Conservation (phyloP, 225 moss, liverwort and hornwort species). For the Lunularia cruciata region DNA sequence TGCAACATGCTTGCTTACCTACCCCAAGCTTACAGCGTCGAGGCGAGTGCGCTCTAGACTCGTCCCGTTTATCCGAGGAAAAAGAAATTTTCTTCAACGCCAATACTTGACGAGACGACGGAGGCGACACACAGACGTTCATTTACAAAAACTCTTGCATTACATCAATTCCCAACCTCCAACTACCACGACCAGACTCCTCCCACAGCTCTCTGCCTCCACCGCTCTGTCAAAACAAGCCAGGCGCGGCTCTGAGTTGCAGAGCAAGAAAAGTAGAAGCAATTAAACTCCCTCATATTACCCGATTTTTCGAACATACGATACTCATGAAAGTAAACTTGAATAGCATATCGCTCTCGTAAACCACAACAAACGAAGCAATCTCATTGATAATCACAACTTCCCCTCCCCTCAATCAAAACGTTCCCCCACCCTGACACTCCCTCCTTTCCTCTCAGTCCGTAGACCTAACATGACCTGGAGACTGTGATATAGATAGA, state of each 20-base stretch:
- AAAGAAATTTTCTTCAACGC: constrained; percentile 1
- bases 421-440: no score
- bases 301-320: no score
- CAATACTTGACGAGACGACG: constrained; percentile 9
- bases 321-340: no score
- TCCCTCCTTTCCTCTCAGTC: no score
- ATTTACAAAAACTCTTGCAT: constrained; percentile 19
- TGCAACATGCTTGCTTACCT: neutral
- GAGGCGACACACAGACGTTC: constrained; percentile 26
- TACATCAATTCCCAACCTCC: neutral
- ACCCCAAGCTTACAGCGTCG: neutral
- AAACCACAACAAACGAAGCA: no score
- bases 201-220: no score
- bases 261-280: neutral
- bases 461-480: no score
- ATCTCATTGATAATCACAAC: no score
- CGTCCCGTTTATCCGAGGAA: neutral
- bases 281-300: neutral
- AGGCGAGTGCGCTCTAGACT: neutral
- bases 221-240: neutral
- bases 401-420: no score
- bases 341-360: no score
- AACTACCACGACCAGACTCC: no score
- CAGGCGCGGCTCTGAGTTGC: neutral
- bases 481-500: no score